Evolutionary conservation across 2,329 filamentous ascomycete genomes (phyloP).

Genomic region (Fusarium oligoseptatum): DNA sequence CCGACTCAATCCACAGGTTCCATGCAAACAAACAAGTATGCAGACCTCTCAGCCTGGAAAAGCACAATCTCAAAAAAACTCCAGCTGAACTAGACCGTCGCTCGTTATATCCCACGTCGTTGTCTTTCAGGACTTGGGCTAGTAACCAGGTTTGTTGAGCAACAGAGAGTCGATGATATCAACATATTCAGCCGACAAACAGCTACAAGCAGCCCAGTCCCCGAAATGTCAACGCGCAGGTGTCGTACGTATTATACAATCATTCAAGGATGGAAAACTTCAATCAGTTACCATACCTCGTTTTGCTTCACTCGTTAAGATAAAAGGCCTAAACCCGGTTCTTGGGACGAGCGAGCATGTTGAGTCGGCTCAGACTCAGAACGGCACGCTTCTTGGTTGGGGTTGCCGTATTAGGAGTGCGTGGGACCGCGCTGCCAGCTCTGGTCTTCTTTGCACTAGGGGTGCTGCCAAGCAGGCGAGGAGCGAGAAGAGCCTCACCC

Average conservation of each 20-base stretch:
- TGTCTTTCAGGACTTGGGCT: background rate
- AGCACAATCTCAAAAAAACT: conserved; percentile 46
- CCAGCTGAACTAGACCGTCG: conserved; percentile 43
- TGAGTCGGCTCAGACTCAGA: conserved; percentile 70
- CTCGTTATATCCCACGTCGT: conserved; percentile 36
- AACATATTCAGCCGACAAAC: background rate
- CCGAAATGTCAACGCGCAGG: conserved; percentile 18
- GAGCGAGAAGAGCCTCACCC: conserved; percentile 66
- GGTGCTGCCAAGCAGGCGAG: conserved; percentile 57
- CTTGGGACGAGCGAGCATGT: conserved; percentile 73
- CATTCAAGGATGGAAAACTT: conserved; percentile 8
- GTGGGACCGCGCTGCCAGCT: conserved; percentile 41
- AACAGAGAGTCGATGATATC: conserved; percentile 13
- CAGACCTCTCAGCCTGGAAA: conserved; percentile 36
- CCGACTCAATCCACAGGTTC: conserved; percentile 23
- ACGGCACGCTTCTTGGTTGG: conserved; percentile 66
- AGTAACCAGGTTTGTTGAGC: conserved; percentile 1
- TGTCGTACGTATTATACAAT: conserved; percentile 44
- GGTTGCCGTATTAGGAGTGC: conserved; percentile 51
- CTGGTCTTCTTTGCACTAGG: conserved; percentile 55
- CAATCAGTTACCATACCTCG: background rate
- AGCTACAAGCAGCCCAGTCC: background rate
- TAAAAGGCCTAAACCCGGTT: conserved; percentile 58
- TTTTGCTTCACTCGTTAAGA: conserved; percentile 4
- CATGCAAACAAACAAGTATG: conserved; percentile 32